These are phyloP conservation scores for Xylaria sp. DNA, from an alignment of 2,329 filamentous ascomycete species.

Conservation along the genomic window DNA sequence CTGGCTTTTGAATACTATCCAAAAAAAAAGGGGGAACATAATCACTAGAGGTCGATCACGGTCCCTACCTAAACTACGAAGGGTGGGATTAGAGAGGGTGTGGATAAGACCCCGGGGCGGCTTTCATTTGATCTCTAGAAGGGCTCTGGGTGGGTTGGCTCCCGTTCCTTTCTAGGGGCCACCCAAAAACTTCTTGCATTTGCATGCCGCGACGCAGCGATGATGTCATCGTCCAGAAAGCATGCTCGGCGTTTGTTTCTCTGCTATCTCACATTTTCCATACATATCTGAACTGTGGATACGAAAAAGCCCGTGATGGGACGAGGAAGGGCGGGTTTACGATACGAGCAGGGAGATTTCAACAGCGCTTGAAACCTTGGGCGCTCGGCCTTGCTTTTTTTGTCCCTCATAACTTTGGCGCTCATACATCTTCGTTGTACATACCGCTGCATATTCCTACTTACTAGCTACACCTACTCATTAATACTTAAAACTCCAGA, in stretches of 20 bases:
- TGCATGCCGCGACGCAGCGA: slow-evolving; percentile 34
- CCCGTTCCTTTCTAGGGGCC: slow-evolving; percentile 26
- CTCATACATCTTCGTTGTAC: slow-evolving; percentile 31
- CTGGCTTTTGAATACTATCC: slow-evolving; percentile 32
- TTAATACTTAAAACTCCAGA: slow-evolving; percentile 34
- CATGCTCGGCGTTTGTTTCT: slow-evolving; percentile 34
- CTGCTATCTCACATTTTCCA: slow-evolving; percentile 19
- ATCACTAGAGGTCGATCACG: slow-evolving; percentile 6
- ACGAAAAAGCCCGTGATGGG: slow-evolving; percentile 13
- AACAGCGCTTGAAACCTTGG: background rate
- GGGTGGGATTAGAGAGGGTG: slow-evolving; percentile 26
- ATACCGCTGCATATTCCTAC: slow-evolving; percentile 34
- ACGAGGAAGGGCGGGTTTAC: background rate
- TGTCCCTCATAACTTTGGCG: background rate
- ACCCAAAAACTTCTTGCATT: slow-evolving; percentile 34
- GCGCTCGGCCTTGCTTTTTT: slow-evolving; percentile 5
- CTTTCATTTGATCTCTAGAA: slow-evolving; percentile 33
- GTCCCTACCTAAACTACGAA: slow-evolving; percentile 6
- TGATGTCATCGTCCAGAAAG: slow-evolving; percentile 25
- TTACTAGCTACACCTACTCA: slow-evolving; percentile 34
- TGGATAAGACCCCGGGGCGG: slow-evolving; percentile 18
- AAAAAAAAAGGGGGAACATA: slow-evolving; percentile 5
- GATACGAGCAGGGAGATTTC: slow-evolving; percentile 10
- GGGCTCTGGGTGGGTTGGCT: slow-evolving; percentile 23
- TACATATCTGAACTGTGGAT: slow-evolving; percentile 19